phyloP scores from a whole-genome alignment of 768 basidiomycete genomes.

The Lactarius vividus region DNA sequence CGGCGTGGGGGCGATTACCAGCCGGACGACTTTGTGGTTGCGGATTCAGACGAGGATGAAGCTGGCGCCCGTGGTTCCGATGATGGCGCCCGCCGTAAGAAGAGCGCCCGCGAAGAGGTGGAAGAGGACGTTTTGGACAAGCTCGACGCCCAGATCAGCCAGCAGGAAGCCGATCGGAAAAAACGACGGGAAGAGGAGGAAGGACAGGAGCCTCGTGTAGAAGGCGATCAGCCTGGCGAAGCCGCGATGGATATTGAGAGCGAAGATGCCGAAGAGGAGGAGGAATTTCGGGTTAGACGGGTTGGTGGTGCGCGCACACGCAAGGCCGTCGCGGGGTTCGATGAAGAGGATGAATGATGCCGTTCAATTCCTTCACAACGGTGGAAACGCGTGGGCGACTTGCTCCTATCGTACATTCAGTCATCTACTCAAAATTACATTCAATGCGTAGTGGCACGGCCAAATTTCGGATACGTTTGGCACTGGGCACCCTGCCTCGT shows the following conservation, averaged over 20 bases:
- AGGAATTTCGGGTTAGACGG: slow-evolving; percentile 64
- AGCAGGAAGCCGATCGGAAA: slow-evolving; percentile 53
- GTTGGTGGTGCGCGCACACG: slow-evolving; percentile 52
- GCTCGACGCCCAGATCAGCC: slow-evolving; percentile 63
- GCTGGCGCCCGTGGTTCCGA: slow-evolving; percentile 22
- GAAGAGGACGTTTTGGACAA: slow-evolving; percentile 65
- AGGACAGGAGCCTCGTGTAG: slow-evolving; percentile 30
- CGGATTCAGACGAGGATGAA: slow-evolving; percentile 69
- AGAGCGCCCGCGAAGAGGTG: slow-evolving; percentile 40
- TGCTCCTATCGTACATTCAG: not conserved
- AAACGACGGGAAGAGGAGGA: slow-evolving; percentile 35
- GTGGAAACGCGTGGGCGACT: not conserved
- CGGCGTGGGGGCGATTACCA: slow-evolving; percentile 70
- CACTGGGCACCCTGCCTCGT: slow-evolving; percentile 9
- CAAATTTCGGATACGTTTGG: not conserved
- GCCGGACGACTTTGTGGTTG: slow-evolving; percentile 82
- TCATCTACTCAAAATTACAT: slow-evolving; percentile 18
- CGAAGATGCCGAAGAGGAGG: slow-evolving; percentile 61
- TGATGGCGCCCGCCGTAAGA: slow-evolving; percentile 30
- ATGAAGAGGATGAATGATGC: slow-evolving; percentile 60
- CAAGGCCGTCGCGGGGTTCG: slow-evolving; percentile 49
- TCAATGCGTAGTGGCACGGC: not conserved
- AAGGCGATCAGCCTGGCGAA: slow-evolving; percentile 35
- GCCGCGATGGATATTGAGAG: slow-evolving; percentile 73
- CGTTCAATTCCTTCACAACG: not conserved